phyloP scores from a whole-genome alignment of 2,329 filamentous ascomycete species.

The Colletotrichum graminicola region DNA sequence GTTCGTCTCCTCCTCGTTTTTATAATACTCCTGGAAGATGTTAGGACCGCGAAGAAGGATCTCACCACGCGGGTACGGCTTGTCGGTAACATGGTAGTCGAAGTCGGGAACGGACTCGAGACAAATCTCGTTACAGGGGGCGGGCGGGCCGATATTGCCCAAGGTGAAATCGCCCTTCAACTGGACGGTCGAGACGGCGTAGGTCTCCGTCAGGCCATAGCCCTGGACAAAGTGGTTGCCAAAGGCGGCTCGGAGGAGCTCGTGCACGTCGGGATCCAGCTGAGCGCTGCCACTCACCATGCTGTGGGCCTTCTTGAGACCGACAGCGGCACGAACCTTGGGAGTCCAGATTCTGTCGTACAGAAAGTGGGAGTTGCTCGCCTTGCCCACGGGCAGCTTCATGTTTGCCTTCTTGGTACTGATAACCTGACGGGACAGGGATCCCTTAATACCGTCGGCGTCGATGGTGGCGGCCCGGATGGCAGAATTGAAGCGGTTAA shows the following conservation, averaged over 20 bases:
- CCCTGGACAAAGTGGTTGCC: conserved; percentile 85
- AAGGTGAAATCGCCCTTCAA: conserved; percentile 75
- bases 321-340: conserved; percentile 87
- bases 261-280: conserved; percentile 87
- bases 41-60: conserved; percentile 84
- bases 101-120: conserved; percentile 91
- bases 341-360: conserved; percentile 92
- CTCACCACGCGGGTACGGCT: conserved; percentile 91
- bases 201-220: conserved; percentile 94
- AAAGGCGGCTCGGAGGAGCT: conserved; percentile 88
- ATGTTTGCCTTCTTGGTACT: conserved; percentile 84
- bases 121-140: conserved; percentile 78
- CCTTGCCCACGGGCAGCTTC: conserved; percentile 76
- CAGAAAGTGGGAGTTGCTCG: conserved; percentile 82
- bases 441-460: conserved; percentile 82
- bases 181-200: conserved; percentile 82
- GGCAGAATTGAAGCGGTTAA: conserved; percentile 88
- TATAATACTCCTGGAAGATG: conserved; percentile 89
- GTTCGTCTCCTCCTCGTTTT: conserved; percentile 87
- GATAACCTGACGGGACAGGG: conserved; percentile 84
- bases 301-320: conserved; percentile 77
- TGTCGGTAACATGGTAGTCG: conserved; percentile 90
- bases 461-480: conserved; percentile 85
- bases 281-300: conserved; percentile 93
- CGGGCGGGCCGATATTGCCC: conserved; percentile 85